Base-by-base conservation (phyloP, 2,329 filamentous ascomycete species). In the Phialophora chinensis region DNA sequence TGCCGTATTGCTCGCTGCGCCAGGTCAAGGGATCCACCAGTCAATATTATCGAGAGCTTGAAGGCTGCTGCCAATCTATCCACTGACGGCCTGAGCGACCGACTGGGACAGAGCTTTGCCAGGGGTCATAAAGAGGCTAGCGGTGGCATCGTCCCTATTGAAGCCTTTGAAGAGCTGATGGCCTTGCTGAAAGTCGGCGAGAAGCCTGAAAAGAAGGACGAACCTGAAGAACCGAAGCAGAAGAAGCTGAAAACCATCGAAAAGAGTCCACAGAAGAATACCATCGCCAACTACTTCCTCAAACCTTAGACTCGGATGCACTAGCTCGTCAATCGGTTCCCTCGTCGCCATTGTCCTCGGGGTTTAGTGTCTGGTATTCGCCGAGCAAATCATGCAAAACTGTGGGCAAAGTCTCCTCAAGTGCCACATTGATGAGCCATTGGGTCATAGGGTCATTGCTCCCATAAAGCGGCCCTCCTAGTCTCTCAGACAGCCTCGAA, bases 121-220 rank as follows among this genome's bases (percentile, higher is more conserved):
- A 81, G 85, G 60, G 88, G 89, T 0, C 88, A 91, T 69, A 89
- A 87, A 66, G 87, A 90, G 72, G 88, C 88, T 0, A 88, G 86
- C 56, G 88, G 88, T 0, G 89, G 88, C 0, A 87, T 89, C 54
- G 85, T 91, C 0, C 81, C 82, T 0, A 81, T 77, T 11, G 82
- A 80, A 1, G 87, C 88, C 66, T 91, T 90, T 74, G 87, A 90
- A 67, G 88, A 90, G 73, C 75, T 91, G 14, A 86, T 88, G 80
- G 77, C 77, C 4, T 73, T 87, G 14, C 80, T 90, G 77, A 83
- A 84, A 60, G 77, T 90, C 49, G 86, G 87, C 0, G 85, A 86
- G 75, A 88, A 85, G 73, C 72, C 77, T 12, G 77, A 77, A 57
- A 77, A 77, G 72, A 75, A 79, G 62, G 50, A 62, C 10, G 74